Conservation (phyloP, 257 asterid genomes). For the Salvia splendens region DNA sequence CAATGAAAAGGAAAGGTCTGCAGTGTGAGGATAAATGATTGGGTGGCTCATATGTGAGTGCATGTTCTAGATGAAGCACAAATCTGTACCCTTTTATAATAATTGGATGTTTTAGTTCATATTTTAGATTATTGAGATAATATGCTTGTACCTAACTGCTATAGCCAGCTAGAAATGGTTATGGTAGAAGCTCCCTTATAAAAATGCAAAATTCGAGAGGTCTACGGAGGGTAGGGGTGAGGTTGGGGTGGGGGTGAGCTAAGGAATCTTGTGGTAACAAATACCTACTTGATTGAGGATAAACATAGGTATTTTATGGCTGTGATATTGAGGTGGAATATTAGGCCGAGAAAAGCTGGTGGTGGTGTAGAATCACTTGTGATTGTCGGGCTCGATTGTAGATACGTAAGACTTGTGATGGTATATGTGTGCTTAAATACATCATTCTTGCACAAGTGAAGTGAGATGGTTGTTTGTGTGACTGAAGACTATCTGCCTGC, state of each 20-base stretch:
- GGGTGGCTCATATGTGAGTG: constrained; percentile 31
- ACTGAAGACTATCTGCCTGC: neutral
- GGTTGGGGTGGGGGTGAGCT: constrained; percentile 5
- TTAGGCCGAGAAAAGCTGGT: neutral
- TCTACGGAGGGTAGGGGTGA: neutral
- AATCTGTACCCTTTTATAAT: neutral
- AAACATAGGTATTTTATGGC: neutral
- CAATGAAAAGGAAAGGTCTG: neutral
- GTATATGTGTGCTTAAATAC: neutral
- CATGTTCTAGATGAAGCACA: neutral
- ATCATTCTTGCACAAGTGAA: neutral
- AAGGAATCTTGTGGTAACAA: neutral
- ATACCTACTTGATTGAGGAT: neutral
- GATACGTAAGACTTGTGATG: neutral
- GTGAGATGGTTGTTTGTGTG: neutral
- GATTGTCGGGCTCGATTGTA: neutral
- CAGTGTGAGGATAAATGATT: constrained; percentile 25
- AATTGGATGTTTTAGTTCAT: neutral
- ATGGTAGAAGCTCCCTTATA: neutral
- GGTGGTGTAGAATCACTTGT: neutral
- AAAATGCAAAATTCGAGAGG: constrained; percentile 25
- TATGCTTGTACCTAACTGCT: constrained; percentile 10
- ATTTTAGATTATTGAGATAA: neutral
- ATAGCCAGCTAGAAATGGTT: constrained; percentile 1
- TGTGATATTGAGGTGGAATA: neutral